Evolutionary conservation across 2,329 filamentous ascomycete species (phyloP), one percentile per base, ranked within the genome.

Genomic region (Penicillium decumbens): DNA sequence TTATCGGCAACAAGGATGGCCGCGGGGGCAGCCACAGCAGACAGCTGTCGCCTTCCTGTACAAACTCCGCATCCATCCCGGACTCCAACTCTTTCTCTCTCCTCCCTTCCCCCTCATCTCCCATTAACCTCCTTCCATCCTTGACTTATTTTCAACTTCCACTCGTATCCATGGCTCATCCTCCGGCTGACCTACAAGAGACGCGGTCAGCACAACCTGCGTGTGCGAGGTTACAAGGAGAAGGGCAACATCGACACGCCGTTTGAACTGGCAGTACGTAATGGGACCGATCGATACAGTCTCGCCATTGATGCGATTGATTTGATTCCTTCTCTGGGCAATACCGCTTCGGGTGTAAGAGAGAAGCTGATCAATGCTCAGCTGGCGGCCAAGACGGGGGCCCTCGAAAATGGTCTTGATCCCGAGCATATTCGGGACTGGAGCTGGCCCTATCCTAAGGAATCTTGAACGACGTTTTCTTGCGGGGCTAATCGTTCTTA

Each of bases 191-290:
- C 85, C 0, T 90, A 89, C 73, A 85, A 86, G 72, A 82, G 87
- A 1, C 83, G 82, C 1, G 86, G 85, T 4, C 81, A 79, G 66
- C 66, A 76, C 40, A 83, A 87, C 68, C 69, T 90, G 54, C 82
- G 88, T 60, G 87, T 91, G n/a, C 77, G 83, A 28, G 87, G 87
- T 1, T 91, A 90, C 75, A 83, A 80, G 63, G 87, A 91, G 75
- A 90, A 91, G 78, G 87, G 87, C 41, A 91, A 90, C 67, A 90
- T 90, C 59, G 85, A 91, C 65, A 90, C 87, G 0, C 87, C 87
- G 1, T 80, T 90, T 18, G 87, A 89, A 71, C 74, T 91, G 55
- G 87, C 87, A 25, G 88, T 90, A 64, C 78, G 86, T 51, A 91
- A 91, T 71, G 78, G 84, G 61, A 87, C 86, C 0, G 87, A 91